Conservation (phyloP, 2,329 filamentous ascomycete species). For the Dichotomopilus funicola region DNA sequence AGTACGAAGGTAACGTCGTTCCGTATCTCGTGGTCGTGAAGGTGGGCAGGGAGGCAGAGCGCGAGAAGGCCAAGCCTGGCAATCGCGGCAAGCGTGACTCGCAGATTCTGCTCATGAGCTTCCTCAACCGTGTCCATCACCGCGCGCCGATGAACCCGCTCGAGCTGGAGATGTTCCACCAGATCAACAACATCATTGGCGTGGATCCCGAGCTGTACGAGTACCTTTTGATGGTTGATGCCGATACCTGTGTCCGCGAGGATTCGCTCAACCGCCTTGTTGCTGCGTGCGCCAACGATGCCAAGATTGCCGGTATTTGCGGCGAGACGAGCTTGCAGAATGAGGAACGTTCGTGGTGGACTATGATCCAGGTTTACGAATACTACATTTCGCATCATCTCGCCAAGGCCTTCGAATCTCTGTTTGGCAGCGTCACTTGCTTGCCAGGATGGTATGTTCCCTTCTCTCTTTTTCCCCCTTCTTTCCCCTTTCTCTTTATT, state of each 20-base stretch:
- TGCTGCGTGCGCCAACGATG: constrained; percentile 84
- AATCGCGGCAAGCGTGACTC: constrained; percentile 99
- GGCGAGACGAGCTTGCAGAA: constrained; percentile 96
- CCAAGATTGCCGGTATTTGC: constrained; percentile 95
- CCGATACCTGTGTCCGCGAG: constrained; percentile 88
- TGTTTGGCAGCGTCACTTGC: constrained; percentile 97
- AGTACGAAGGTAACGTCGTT: constrained; percentile 95
- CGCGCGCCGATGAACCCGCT: constrained; percentile 90
- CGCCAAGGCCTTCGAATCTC: constrained; percentile 92
- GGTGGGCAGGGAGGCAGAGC: constrained; percentile 93
- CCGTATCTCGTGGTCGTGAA: constrained; percentile 95
- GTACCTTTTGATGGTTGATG: constrained; percentile 95
- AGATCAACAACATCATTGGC: constrained; percentile 98
- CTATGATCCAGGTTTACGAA: constrained; percentile 99
- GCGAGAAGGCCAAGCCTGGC: constrained; percentile 82
- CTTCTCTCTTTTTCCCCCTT: not conserved
- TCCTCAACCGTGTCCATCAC: constrained; percentile 96
- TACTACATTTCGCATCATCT: constrained; percentile 99
- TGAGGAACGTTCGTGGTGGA: constrained; percentile 93
- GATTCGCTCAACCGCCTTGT: constrained; percentile 91
- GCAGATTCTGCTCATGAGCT: constrained; percentile 91
- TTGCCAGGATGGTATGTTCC: constrained; percentile 88
- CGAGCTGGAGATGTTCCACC: constrained; percentile 96
- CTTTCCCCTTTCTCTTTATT: not conserved
- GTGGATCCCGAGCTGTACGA: constrained; percentile 97